Evolutionary conservation across 306 rosid genomes (phyloP), one percentile per base, ranked within the genome.

Genomic region (Psophocarpus tetragonolobus): DNA sequence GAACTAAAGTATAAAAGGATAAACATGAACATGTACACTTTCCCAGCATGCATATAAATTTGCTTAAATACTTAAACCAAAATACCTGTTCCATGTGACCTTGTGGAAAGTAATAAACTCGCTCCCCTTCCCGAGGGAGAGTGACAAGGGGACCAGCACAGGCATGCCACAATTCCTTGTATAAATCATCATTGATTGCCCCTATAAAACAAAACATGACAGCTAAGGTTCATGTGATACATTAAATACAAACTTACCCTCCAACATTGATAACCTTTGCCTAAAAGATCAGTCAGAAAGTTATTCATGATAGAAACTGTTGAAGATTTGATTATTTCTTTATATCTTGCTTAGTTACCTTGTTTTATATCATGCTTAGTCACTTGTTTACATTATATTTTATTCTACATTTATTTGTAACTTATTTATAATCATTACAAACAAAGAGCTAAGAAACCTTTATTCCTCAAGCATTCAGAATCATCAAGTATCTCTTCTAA

Each of bases 1-100:
- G 26, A 17, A 50, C 57, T 26, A 27, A 58, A 12, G 35, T 32
- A 61, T 61, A 15, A 26, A 61, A 32, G 68, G 45, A 33, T 63
- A 63, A 30, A 33, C 27, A 33, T 17, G 8, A 27, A 11, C 38
- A 27, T 8, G 8, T 35, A 63, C 26, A 35, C 26, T 35, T 63
- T 33, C 35, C 47, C 47, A 63, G n/a, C 29, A 35, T 63, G 26
- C 47, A 35, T 17, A 35, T 35, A 63, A 42, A 62, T n/a, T n/a
- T 62, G 9, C 69, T 63, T 8, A 17, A 4, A 36, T 11, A 36
- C 47, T 35, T 35, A 36, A 64, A 64, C 70, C 13, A 21, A 65
- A 64, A 65, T 65, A 65, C 71, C 71, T 65, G 71, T 20, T 65
- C 71, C 71, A 65, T 65, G 50, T 65, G 71, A 65, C 71, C 71